phyloP scores from a whole-genome alignment of 306 rosid genomes.

The Lagenaria siceraria region DNA sequence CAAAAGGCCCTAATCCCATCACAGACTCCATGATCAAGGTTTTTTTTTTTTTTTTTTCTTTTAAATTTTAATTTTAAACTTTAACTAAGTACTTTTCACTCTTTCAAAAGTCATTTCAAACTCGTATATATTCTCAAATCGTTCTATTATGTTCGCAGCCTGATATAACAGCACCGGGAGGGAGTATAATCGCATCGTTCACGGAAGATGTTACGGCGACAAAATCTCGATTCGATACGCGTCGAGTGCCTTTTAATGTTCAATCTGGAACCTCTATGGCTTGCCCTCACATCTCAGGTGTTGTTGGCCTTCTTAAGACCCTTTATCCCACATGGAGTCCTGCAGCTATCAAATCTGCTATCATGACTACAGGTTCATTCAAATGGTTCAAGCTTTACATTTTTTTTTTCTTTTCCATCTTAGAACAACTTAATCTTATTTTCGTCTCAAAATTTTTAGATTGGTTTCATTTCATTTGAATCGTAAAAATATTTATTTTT shows the following conservation, averaged over 20 bases:
- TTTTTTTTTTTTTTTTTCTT: no score
- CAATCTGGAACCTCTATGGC: constrained; percentile 7
- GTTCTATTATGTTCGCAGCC: not conserved
- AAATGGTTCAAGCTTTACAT: not conserved
- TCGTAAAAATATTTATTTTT: no score
- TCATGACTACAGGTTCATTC: constrained; percentile 4
- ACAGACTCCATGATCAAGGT: not conserved
- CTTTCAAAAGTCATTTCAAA: not conserved
- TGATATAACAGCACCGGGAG: constrained; percentile 4
- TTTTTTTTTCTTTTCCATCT: no score
- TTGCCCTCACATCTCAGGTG: constrained; percentile 1
- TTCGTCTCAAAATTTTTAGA: no score
- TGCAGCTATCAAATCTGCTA: constrained; percentile 4
- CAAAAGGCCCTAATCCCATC: not conserved
- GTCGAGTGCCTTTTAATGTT: not conserved
- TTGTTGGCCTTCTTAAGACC: not conserved
- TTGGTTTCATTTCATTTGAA: no score
- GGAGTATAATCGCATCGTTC: not conserved
- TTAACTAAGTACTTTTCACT: no score
- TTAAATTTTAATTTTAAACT: not conserved
- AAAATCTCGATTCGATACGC: not conserved
- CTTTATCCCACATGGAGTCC: constrained; percentile 6
- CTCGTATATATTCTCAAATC: not conserved
- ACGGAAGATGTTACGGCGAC: not conserved
- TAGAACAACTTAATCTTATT: no score